Conservation (phyloP, 1,139 yeast species). For the Kazachstania sp. region DNA sequence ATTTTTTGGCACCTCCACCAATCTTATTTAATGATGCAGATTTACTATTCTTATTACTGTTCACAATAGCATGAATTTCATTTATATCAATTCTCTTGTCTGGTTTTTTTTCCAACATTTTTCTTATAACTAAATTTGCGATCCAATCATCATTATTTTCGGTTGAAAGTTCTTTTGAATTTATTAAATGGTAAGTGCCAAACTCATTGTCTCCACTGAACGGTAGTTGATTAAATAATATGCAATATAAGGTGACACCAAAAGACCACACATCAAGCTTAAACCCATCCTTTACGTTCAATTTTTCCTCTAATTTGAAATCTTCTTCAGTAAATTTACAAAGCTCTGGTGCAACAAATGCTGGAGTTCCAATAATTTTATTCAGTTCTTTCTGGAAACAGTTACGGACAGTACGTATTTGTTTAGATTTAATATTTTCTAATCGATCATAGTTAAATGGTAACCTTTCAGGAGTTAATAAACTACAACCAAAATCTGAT, state of each 20-base stretch:
- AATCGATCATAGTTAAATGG: conserved; percentile 3
- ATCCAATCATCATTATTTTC: conserved; percentile 10
- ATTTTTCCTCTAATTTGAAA: conserved; percentile 22
- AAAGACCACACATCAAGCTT: conserved; percentile 59
- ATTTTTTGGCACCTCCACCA: not conserved
- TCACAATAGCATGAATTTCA: not conserved
- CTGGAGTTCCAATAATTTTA: conserved; percentile 57
- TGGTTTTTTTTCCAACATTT: conserved; percentile 17
- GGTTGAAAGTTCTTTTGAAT: conserved; percentile 7
- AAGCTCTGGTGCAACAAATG: conserved; percentile 64
- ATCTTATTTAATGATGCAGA: not conserved
- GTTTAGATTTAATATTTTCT: not conserved
- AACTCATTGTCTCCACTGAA: conserved; percentile 59
- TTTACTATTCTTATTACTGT: not conserved
- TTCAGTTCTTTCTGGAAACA: conserved; percentile 24
- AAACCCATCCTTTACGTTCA: conserved; percentile 33
- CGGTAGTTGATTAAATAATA: conserved; percentile 51
- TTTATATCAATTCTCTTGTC: conserved; percentile 12
- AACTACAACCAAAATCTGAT: conserved; percentile 72
- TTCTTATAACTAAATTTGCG: conserved; percentile 12
- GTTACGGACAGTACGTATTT: not conserved
- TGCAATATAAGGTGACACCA: conserved; percentile 53
- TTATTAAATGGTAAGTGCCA: conserved; percentile 31
- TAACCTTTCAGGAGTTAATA: conserved; percentile 16
- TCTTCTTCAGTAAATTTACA: conserved; percentile 41